phyloP scores from a whole-genome alignment of 2,329 filamentous ascomycete species.

The Lachnum nothofagi region DNA sequence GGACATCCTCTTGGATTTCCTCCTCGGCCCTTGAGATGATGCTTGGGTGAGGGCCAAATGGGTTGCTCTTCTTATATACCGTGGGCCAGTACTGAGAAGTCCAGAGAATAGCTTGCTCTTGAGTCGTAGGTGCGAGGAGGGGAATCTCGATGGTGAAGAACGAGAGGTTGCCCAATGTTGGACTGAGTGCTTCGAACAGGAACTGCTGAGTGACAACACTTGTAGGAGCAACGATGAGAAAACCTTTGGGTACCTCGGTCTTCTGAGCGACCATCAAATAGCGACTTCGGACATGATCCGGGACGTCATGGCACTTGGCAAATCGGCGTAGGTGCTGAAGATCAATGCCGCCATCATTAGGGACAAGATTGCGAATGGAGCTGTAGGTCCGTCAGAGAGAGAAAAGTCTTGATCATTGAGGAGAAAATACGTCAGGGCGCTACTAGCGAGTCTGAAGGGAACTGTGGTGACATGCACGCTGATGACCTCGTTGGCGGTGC shows the following conservation, averaged over 20 bases:
- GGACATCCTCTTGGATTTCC: constrained; percentile 60
- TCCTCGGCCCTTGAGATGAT: constrained; percentile 65
- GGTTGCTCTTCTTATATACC: constrained; percentile 81
- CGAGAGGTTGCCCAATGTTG: constrained; percentile 45
- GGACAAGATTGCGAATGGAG: constrained; percentile 51
- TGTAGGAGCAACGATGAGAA: constrained; percentile 49
- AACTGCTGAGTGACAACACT: constrained; percentile 48
- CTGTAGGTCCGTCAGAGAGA: constrained; percentile 37
- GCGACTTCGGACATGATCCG: constrained; percentile 56
- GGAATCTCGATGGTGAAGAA: constrained; percentile 56
- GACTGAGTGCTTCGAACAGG: constrained; percentile 44
- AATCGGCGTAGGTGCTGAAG: constrained; percentile 70
- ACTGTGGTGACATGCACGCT: constrained; percentile 67
- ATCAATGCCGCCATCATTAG: constrained; percentile 58
- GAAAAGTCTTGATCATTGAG: background rate
- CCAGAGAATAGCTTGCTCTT: constrained; percentile 70
- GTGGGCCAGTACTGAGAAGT: constrained; percentile 75
- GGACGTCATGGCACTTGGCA: constrained; percentile 65
- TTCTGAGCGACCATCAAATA: constrained; percentile 42
- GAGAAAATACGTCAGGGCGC: constrained; percentile 61
- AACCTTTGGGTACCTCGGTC: constrained; percentile 40
- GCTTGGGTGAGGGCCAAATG: constrained; percentile 76
- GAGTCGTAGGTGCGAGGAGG: constrained; percentile 67
- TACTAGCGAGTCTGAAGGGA: constrained; percentile 66
- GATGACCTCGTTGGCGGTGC: constrained; percentile 53